Evolutionary conservation across 345 rosid genomes (phyloP).

Genomic region (Stellera chamaejasme): DNA sequence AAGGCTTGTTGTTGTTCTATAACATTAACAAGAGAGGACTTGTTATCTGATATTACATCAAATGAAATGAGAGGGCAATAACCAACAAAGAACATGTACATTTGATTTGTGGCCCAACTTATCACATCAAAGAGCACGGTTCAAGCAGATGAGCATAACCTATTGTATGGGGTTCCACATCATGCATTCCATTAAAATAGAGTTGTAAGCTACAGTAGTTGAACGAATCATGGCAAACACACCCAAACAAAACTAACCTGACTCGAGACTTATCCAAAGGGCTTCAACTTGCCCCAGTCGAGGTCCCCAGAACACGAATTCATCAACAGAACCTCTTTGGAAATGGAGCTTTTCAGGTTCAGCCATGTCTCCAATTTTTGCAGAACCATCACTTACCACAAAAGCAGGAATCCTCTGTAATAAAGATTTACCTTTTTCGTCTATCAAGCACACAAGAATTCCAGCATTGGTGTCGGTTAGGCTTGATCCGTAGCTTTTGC

Average conservation of each 20-base stretch:
- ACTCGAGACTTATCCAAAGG: conserved; percentile 71
- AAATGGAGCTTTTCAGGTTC: conserved; percentile 36
- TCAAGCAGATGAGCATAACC: no score
- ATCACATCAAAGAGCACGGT: no score
- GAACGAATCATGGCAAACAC: background rate
- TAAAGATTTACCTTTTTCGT: conserved; percentile 51
- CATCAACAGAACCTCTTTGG: conserved; percentile 74
- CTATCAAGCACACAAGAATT: conserved; percentile 59
- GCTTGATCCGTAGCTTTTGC: conserved; percentile 58
- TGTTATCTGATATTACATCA: no score
- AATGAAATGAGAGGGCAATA: no score
- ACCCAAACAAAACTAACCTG: conserved; percentile 45
- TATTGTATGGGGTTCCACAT: no score
- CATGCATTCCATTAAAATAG: no score
- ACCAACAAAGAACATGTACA: no score
- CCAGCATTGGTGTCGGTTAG: conserved; percentile 56
- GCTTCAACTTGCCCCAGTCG: conserved; percentile 46
- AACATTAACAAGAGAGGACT: no score
- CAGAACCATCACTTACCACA: conserved; percentile 23
- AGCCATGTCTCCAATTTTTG: conserved; percentile 14
- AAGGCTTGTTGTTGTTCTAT: no score
- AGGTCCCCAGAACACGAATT: conserved; percentile 57
- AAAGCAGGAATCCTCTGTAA: conserved; percentile 57
- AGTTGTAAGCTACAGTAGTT: no score
- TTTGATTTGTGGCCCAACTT: no score